These are phyloP conservation scores for Noccaea bulbosa DNA, from an alignment of 345 rosid genomes.

Conservation along the genomic window DNA sequence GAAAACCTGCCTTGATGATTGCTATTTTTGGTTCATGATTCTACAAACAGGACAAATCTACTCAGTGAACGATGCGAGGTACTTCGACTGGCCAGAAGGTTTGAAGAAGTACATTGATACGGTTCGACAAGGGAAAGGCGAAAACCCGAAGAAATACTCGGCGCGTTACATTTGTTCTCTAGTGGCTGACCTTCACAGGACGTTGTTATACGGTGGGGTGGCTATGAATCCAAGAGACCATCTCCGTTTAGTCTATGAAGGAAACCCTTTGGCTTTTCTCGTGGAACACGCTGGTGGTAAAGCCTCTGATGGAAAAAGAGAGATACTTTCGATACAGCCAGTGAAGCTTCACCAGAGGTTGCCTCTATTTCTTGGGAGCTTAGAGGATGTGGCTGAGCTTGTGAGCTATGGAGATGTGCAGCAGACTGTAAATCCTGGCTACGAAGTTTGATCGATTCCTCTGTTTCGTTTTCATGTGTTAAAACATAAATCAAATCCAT, in stretches of 20 bases:
- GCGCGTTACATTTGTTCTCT: conserved; percentile 93
- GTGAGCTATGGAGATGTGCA: conserved; percentile 86
- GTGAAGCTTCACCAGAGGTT: conserved; percentile 86
- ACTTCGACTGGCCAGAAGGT: conserved; percentile 96
- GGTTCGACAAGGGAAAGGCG: conserved; percentile 87
- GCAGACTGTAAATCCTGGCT: conserved; percentile 92
- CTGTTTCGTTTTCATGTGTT: conserved; percentile 15
- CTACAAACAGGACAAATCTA: conserved; percentile 75
- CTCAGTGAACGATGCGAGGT: conserved; percentile 91
- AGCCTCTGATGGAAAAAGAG: conserved; percentile 77
- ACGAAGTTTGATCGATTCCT: conserved; percentile 68
- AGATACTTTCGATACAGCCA: conserved; percentile 84
- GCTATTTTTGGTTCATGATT: not conserved
- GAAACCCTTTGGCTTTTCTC: conserved; percentile 88
- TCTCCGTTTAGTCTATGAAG: conserved; percentile 89
- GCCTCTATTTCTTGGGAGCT: conserved; percentile 85
- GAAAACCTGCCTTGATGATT: not conserved
- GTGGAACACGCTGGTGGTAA: conserved; percentile 89
- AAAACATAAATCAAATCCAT: conserved; percentile 9
- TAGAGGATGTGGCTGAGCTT: conserved; percentile 77
- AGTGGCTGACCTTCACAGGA: conserved; percentile 93
- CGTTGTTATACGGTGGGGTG: conserved; percentile 83
- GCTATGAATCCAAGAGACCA: conserved; percentile 97
- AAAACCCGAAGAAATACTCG: conserved; percentile 85
- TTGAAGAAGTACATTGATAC: conserved; percentile 79